These are phyloP conservation scores for Podospora fimiseda DNA, from an alignment of 495 filamentous ascomycete genomes.

Conservation along the genomic window DNA sequence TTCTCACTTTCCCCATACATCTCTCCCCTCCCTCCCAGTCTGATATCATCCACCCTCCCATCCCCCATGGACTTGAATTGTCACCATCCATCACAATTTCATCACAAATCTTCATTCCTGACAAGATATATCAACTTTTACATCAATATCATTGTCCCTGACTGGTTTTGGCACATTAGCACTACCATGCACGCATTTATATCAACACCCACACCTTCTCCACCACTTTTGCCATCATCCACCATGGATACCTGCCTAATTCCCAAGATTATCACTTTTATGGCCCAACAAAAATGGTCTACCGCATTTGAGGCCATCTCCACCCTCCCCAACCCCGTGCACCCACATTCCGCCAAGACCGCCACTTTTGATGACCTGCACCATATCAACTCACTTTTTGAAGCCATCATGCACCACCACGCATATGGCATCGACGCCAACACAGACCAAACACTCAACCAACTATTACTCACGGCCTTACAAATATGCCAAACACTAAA, in stretches of 20 bases:
- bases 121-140: neutral
- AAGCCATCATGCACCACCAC: slow-evolving; percentile 1
- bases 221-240: neutral
- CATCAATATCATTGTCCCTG: neutral
- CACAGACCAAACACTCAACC: neutral
- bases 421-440: neutral
- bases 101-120: neutral
- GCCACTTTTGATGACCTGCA: neutral
- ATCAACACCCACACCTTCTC: neutral
- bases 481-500: neutral
- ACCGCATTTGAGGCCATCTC: neutral
- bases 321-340: neutral
- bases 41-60: neutral
- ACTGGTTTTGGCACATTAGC: neutral
- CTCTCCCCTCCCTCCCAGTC: neutral
- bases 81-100: neutral
- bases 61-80: neutral
- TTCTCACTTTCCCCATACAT: neutral
- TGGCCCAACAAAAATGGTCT: neutral
- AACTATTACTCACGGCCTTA: neutral
- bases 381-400: neutral
- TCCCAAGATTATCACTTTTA: neutral
- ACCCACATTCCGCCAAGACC: neutral
- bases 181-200: neutral
- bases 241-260: neutral